Conservation (phyloP, 768 basidiomycete species). For the Collybiopsis confluens region DNA sequence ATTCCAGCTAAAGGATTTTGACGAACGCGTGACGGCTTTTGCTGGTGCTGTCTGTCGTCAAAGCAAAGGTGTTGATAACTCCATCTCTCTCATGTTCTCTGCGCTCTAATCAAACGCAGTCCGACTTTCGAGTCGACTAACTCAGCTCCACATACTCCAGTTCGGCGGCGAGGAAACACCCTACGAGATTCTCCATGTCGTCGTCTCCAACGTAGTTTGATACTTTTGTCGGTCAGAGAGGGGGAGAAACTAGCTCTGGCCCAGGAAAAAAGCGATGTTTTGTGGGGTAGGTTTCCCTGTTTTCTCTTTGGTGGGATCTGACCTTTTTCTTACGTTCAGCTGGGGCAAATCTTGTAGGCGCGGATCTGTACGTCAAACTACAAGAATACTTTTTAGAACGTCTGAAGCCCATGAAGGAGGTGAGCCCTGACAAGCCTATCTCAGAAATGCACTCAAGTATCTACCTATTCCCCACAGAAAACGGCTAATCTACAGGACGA, state of each 20-base stretch:
- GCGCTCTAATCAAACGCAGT: slow-evolving; percentile 88
- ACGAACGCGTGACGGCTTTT: slow-evolving; percentile 73
- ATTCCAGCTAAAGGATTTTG: slow-evolving; percentile 56
- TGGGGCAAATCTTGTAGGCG: slow-evolving; percentile 94
- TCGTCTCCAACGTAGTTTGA: slow-evolving; percentile 98
- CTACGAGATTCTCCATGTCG: slow-evolving; percentile 92
- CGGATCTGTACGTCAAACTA: slow-evolving; percentile 94
- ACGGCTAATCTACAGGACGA: slow-evolving; percentile 83
- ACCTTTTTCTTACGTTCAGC: slow-evolving; percentile 39
- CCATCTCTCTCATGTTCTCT: slow-evolving; percentile 65
- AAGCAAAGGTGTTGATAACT: slow-evolving; percentile 61
- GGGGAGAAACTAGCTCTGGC: slow-evolving; percentile 63
- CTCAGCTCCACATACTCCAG: slow-evolving; percentile 86
- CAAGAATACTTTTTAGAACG: slow-evolving; percentile 86
- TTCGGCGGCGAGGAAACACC: slow-evolving; percentile 88
- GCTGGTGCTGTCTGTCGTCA: slow-evolving; percentile 81
- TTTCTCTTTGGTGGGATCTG: slow-evolving; percentile 17
- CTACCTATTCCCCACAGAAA: slow-evolving; percentile 40
- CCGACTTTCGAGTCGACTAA: slow-evolving; percentile 72
- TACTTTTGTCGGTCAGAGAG: slow-evolving; percentile 87
- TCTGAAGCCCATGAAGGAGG: slow-evolving; percentile 61
- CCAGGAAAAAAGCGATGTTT: slow-evolving; percentile 73
- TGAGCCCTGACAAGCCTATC: no score
- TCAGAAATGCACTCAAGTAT: background rate
- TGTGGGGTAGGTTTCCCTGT: no score